These are phyloP conservation scores for Pseudogymnoascus sp. DNA, from an alignment of 2,329 filamentous ascomycete species.

Conservation along the genomic window DNA sequence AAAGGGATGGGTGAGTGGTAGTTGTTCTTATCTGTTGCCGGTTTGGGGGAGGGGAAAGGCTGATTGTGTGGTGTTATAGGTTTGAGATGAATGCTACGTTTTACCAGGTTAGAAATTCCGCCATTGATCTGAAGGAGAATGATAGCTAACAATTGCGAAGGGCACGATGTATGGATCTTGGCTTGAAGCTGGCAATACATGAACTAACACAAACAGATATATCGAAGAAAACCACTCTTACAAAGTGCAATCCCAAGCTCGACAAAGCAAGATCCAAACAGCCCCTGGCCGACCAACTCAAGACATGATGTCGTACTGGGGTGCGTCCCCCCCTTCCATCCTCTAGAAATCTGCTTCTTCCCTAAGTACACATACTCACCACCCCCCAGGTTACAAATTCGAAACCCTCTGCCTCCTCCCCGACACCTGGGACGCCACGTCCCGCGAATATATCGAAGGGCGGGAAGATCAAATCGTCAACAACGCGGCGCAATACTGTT, in stretches of 20 bases:
- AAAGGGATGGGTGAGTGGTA: neutral
- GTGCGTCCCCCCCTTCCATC: constrained; percentile 34
- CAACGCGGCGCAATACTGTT: constrained; percentile 94
- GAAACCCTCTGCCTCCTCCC: constrained; percentile 76
- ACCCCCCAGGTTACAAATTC: constrained; percentile 77
- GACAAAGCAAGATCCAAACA: constrained; percentile 40
- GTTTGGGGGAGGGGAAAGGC: neutral
- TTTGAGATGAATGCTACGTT: constrained; percentile 95
- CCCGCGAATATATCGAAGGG: constrained; percentile 68
- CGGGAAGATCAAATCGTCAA: constrained; percentile 65
- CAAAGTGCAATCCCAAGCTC: constrained; percentile 53
- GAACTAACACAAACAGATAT: constrained; percentile 49
- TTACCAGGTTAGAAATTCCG: constrained; percentile 59
- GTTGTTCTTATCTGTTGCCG: neutral
- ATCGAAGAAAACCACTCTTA: constrained; percentile 83
- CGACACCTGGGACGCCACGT: constrained; percentile 61
- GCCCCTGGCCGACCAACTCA: constrained; percentile 48
- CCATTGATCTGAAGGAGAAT: constrained; percentile 1
- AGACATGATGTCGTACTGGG: constrained; percentile 89
- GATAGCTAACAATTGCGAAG: constrained; percentile 28
- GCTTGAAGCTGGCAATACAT: constrained; percentile 11
- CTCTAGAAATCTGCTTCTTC: neutral
- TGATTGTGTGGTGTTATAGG: constrained; percentile 33
- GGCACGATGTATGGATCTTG: constrained; percentile 41
- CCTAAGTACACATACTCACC: neutral